A percentile compares a stretch with the other conserved stretches of the same genome.
Evolutionary conservation across 352 stramenopile species (phyloP).

Genomic region (Thalassiosira mediterranea): DNA sequence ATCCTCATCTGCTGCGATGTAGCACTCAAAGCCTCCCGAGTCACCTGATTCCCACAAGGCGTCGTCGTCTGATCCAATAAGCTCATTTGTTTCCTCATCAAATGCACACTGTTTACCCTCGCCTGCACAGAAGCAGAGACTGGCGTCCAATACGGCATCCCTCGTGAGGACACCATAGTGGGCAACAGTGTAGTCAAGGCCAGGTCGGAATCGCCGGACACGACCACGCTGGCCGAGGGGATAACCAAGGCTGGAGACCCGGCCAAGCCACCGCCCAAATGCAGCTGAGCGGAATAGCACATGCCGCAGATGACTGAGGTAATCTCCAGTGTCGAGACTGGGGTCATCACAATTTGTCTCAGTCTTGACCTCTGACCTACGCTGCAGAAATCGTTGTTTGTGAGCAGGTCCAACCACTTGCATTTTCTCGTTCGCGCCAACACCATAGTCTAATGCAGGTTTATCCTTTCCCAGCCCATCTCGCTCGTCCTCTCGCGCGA

Average conservation of each 20-base stretch:
- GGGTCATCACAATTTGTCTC: conserved; percentile 9
- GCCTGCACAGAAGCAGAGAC: conserved; percentile 78
- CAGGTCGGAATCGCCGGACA: conserved; percentile 88
- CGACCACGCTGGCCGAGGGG: conserved; percentile 65
- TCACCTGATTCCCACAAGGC: conserved; percentile 79
- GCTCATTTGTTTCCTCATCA: conserved; percentile 66
- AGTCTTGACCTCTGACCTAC: conserved; percentile 16
- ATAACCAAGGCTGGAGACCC: conserved; percentile 72
- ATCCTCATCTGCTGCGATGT: conserved; percentile 87
- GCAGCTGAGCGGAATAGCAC: conserved; percentile 78
- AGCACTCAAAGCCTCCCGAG: conserved; percentile 89
- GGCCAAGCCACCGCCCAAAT: conserved; percentile 78
- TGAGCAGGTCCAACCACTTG: conserved; percentile 83
- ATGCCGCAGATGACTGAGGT: conserved; percentile 56
- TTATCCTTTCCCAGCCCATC: conserved; percentile 79
- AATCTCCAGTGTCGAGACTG: conserved; percentile 26
- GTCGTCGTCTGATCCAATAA: conserved; percentile 67
- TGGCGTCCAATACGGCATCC: conserved; percentile 80
- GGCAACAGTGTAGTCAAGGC: conserved; percentile 91
- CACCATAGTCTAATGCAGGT: conserved; percentile 69
- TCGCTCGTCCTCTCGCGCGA: conserved; percentile 61
- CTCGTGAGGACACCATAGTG: conserved; percentile 84
- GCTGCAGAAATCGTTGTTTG: conserved; percentile 85
- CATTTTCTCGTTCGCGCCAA: conserved; percentile 79
- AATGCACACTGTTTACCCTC: conserved; percentile 58